A percentile compares a stretch with the other conserved stretches of the same genome.
Evolutionary conservation across 441 rosid genomes (phyloP).

Genomic region (Brassica hybrid): DNA sequence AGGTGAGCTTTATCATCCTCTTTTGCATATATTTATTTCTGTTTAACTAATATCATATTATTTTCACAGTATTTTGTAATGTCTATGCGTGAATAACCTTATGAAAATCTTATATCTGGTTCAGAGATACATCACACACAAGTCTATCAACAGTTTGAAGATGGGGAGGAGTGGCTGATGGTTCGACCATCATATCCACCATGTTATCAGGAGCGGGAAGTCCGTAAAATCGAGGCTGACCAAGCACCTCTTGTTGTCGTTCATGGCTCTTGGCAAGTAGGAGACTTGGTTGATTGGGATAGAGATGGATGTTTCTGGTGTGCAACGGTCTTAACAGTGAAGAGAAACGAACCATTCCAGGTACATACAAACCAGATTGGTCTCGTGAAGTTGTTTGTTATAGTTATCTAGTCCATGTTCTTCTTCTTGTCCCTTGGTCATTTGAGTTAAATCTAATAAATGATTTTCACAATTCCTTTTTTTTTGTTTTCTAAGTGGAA

Average conservation of each 20-base stretch:
- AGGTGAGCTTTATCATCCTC: constrained; percentile 49
- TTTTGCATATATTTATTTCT: not conserved
- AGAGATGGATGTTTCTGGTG: constrained; percentile 67
- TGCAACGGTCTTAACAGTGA: constrained; percentile 48
- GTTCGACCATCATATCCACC: constrained; percentile 77
- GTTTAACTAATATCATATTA: not conserved
- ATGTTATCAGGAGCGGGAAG: constrained; percentile 48
- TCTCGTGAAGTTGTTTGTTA: not conserved
- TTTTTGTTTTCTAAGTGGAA: not conserved
- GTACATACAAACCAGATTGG: constrained; percentile 50
- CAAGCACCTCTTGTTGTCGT: constrained; percentile 50
- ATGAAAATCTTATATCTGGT: not conserved
- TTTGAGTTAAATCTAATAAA: not conserved
- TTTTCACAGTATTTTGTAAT: not conserved
- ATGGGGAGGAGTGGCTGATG: constrained; percentile 48
- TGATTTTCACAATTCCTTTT: not conserved
- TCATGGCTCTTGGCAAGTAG: constrained; percentile 66
- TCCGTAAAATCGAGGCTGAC: constrained; percentile 38
- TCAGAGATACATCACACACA: constrained; percentile 50
- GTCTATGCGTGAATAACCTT: not conserved
- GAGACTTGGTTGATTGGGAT: constrained; percentile 89
- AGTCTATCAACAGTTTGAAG: constrained; percentile 46
- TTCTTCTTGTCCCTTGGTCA: not conserved
- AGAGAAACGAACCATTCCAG: constrained; percentile 45
- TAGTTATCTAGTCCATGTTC: not conserved